Percentiles rank a stretch among this genome's conserved stretches.
These are phyloP conservation scores for Neoarthrinium moseri DNA, from an alignment of 2,329 filamentous ascomycete genomes.

Conservation along the genomic window DNA sequence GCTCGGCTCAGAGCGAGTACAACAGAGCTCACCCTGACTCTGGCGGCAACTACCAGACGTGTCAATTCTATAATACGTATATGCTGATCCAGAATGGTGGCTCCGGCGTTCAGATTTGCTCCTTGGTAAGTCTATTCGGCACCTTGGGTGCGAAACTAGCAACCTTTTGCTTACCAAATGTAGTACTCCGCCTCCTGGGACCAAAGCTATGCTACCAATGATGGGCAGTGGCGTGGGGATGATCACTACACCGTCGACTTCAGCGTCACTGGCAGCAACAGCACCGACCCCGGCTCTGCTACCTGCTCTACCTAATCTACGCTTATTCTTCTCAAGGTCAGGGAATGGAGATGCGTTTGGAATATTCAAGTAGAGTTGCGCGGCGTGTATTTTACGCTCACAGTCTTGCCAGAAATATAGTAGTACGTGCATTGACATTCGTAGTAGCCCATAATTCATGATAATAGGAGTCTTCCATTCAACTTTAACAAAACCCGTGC, in stretches of 20 bases:
- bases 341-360: no score
- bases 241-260: constrained; percentile 25
- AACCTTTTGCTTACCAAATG: not conserved
- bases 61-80: constrained; percentile 22
- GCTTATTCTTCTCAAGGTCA: no score
- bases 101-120: constrained; percentile 22
- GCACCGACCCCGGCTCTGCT: constrained; percentile 14
- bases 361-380: no score
- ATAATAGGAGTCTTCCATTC: no score
- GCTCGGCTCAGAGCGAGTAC: constrained; percentile 25
- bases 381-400: no score
- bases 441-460: no score
- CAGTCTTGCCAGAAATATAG: no score
- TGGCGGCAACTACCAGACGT: constrained; percentile 21
- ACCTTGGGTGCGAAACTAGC: not conserved
- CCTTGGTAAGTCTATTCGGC: constrained; percentile 5
- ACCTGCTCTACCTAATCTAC: no score
- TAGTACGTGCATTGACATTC: no score
- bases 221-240: constrained; percentile 22
- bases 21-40: constrained; percentile 20
- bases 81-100: constrained; percentile 27
- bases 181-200: constrained; percentile 13
- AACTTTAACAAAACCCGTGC: no score
- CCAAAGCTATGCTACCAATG: constrained; percentile 14
- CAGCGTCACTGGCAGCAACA: constrained; percentile 19